Conservation (phyloP, 352 stramenopile species). For the Phytophthora megakarya region DNA sequence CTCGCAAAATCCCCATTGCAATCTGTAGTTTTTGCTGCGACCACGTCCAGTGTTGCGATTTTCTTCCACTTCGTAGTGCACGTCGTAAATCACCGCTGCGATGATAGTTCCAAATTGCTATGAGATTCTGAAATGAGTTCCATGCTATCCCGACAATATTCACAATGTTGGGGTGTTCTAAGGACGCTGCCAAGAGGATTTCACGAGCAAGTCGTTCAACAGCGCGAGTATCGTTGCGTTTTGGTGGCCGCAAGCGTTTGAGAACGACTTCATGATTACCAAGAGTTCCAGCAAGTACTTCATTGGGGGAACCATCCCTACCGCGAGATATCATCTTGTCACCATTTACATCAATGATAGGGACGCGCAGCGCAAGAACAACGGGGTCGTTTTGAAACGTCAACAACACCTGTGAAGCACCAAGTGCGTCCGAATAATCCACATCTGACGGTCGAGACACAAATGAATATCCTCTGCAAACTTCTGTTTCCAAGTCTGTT, state of each 20-base stretch:
- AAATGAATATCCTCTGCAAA: slow-evolving; percentile 17
- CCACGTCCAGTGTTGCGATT: slow-evolving; percentile 47
- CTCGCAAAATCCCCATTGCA: slow-evolving; percentile 47
- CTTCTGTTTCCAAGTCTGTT: slow-evolving; percentile 22
- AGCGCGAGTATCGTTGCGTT: slow-evolving; percentile 48
- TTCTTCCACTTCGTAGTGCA: slow-evolving; percentile 29
- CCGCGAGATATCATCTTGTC: slow-evolving; percentile 44
- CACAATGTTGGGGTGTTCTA: slow-evolving; percentile 65
- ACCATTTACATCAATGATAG: slow-evolving; percentile 57
- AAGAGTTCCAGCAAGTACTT: slow-evolving; percentile 51
- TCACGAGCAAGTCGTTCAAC: slow-evolving; percentile 62
- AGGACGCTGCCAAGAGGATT: slow-evolving; percentile 54
- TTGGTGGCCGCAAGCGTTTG: slow-evolving; percentile 47
- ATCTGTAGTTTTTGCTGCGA: slow-evolving; percentile 52
- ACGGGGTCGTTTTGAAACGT: slow-evolving; percentile 57
- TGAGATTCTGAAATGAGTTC: slow-evolving; percentile 63
- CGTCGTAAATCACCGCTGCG: slow-evolving; percentile 47
- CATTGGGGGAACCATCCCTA: slow-evolving; percentile 29
- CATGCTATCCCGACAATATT: slow-evolving; percentile 61
- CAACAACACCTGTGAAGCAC: slow-evolving; percentile 50
- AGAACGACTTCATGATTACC: slow-evolving; percentile 44
- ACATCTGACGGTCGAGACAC: slow-evolving; percentile 19
- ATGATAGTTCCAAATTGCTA: slow-evolving; percentile 52
- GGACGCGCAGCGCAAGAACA: slow-evolving; percentile 50
- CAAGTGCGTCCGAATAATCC: slow-evolving; percentile 51